phyloP scores from a whole-genome alignment of 225 moss, liverwort and hornwort species.

The Physcomitrium patens region DNA sequence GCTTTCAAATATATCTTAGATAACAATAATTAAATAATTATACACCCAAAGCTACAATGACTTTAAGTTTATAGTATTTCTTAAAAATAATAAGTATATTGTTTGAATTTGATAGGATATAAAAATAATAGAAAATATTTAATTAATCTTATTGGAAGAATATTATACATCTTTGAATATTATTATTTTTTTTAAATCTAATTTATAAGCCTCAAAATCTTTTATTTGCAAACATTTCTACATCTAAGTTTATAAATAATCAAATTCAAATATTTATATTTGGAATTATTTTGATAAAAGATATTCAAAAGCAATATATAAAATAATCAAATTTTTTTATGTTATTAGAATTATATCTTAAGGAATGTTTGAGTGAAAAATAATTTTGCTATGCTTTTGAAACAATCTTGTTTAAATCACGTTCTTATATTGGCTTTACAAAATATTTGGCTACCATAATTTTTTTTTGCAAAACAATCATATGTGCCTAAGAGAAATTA shows the following conservation, averaged over 20 bases:
- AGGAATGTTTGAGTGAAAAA: too few species aligned
- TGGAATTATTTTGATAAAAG: neutral
- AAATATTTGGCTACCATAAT: too few species aligned
- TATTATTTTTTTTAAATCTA: slow-evolving; percentile 71
- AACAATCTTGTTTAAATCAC: too few species aligned
- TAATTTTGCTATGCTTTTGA: too few species aligned
- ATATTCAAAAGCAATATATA: too few species aligned
- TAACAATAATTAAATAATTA: neutral
- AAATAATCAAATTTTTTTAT: too few species aligned
- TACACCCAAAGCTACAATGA: neutral
- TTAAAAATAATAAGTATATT: neutral
- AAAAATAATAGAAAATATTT: neutral
- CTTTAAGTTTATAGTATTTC: neutral
- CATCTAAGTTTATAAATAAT: slow-evolving; percentile 25
- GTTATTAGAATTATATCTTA: too few species aligned
- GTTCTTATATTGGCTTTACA: too few species aligned
- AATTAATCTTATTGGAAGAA: slow-evolving; percentile 68
- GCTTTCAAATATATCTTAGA: neutral
- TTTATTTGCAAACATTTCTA: slow-evolving; percentile 80
- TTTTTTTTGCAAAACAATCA: too few species aligned
- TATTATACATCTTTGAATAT: slow-evolving; percentile 91
- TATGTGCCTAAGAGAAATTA: too few species aligned
- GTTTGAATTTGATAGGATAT: neutral
- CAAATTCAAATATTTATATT: neutral
- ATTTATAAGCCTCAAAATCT: slow-evolving; percentile 61